phyloP scores from a whole-genome alignment of 441 rosid species.

The Pelargonium myrrhifolium region DNA sequence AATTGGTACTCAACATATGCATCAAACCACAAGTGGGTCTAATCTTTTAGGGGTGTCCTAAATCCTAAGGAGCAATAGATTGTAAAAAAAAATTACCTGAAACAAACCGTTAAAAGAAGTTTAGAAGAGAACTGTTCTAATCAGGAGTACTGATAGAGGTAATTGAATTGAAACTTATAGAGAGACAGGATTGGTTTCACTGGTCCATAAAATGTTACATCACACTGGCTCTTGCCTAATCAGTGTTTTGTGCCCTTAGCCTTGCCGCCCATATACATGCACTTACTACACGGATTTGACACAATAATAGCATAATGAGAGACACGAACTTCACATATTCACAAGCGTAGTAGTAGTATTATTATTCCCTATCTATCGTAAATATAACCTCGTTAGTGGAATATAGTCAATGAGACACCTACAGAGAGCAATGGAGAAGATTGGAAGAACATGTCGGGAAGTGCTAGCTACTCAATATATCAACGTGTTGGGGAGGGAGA shows the following conservation, averaged over 20 bases:
- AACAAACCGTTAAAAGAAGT: neutral
- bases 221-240: neutral
- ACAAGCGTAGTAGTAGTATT: neutral
- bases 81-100: neutral
- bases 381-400: neutral
- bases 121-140: neutral
- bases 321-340: neutral
- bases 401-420: neutral
- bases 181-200: slow-evolving; percentile 1
- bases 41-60: neutral
- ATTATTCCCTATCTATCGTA: neutral
- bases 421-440: no score
- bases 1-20: no score
- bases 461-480: no score
- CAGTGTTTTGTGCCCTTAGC: neutral
- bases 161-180: neutral
- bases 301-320: slow-evolving; percentile 3
- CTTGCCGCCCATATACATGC: neutral
- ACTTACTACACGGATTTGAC: neutral
- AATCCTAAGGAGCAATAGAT: neutral
- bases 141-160: neutral
- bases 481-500: no score
- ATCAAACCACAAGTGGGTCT: neutral
- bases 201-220: neutral
- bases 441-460: no score